Percentiles rank a stretch among this genome's conserved stretches.
Conservation (phyloP, 495 filamentous ascomycete species). For the Talaromyces wortmannii region DNA sequence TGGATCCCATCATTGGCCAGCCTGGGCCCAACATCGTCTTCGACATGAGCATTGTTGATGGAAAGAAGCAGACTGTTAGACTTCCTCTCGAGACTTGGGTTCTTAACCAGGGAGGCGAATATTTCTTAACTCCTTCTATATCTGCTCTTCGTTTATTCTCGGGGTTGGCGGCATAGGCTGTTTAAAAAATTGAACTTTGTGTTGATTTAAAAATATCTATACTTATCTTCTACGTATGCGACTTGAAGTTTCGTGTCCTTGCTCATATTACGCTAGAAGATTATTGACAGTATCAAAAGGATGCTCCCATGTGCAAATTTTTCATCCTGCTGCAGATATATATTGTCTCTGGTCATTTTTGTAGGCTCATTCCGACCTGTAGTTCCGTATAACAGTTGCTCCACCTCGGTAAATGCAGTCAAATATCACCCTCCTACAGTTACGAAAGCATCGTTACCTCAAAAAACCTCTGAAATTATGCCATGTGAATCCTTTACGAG, state of each 20-base stretch:
- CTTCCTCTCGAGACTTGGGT: slow-evolving; percentile 10
- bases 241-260: not conserved
- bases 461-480: too few relatives aligned
- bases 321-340: not conserved
- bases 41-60: not conserved
- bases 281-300: not conserved
- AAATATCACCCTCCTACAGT: too few relatives aligned
- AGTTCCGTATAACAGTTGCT: too few relatives aligned
- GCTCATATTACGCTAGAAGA: not conserved
- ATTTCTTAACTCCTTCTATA: slow-evolving; percentile 16
- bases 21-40: not conserved
- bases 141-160: slow-evolving; percentile 2
- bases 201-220: not conserved
- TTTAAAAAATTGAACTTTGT: not conserved
- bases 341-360: not conserved
- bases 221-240: not conserved
- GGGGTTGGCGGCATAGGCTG: not conserved
- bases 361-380: not conserved
- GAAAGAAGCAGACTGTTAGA: not conserved
- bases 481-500: not conserved
- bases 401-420: too few relatives aligned
- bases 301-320: not conserved
- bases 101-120: slow-evolving; percentile 19
- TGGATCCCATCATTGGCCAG: slow-evolving; percentile 31
- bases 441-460: too few relatives aligned